Conservation (phyloP, 345 rosid genomes). For the Ricinus communis region DNA sequence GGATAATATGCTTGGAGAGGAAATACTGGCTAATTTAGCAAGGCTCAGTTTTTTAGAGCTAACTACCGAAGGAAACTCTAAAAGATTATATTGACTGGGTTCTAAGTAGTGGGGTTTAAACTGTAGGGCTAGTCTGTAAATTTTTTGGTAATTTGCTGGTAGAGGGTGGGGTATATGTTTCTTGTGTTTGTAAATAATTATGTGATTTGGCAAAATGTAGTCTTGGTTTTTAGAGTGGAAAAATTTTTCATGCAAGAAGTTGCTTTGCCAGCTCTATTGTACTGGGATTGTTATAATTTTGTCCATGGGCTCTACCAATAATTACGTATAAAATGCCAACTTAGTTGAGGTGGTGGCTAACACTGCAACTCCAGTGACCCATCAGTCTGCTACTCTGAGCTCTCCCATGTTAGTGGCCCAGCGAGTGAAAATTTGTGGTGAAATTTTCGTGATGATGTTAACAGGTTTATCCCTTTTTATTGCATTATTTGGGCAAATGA, state of each 20-base stretch:
- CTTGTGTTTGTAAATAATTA: slow-evolving; percentile 33
- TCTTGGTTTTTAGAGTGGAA: slow-evolving; percentile 13
- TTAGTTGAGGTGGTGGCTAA: background rate
- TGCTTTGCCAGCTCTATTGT: background rate
- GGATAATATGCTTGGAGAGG: slow-evolving; percentile 13
- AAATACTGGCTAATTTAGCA: slow-evolving; percentile 21
- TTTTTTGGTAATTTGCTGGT: slow-evolving; percentile 19
- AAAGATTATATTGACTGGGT: slow-evolving; percentile 10
- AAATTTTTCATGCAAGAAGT: background rate
- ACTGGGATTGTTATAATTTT: background rate
- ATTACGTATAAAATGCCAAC: background rate
- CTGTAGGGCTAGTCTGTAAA: slow-evolving; percentile 31
- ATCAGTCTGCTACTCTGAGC: background rate
- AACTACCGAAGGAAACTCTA: slow-evolving; percentile 19
- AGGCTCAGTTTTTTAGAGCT: slow-evolving; percentile 49
- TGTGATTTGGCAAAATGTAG: slow-evolving; percentile 24
- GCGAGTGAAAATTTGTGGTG: background rate
- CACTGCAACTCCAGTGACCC: background rate
- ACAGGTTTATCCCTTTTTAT: too few species aligned
- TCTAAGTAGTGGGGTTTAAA: slow-evolving; percentile 20
- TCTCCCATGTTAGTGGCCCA: background rate
- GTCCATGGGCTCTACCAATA: background rate
- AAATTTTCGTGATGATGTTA: too few species aligned
- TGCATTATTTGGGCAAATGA: too few species aligned
- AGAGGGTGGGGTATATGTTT: slow-evolving; percentile 11